These are phyloP conservation scores for Colletotrichum echinochloae DNA, from an alignment of 2,329 filamentous ascomycete genomes.

Conservation along the genomic window DNA sequence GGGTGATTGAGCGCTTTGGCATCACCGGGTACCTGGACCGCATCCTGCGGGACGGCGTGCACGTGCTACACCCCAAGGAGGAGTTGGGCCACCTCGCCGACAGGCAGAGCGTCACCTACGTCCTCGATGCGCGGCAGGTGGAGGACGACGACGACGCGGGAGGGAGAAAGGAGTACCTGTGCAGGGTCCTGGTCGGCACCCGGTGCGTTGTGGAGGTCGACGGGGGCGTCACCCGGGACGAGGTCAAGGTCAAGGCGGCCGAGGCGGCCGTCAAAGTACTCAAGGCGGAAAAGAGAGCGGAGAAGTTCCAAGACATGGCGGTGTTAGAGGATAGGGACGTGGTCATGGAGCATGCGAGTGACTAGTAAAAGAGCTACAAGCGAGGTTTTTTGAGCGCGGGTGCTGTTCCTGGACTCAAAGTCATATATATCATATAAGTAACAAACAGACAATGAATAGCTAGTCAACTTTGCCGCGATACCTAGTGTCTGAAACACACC, in stretches of 20 bases:
- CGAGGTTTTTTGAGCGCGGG: background rate
- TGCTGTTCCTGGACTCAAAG: background rate
- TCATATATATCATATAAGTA: background rate
- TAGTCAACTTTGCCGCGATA: background rate
- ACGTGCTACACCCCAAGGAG: slow-evolving; percentile 75
- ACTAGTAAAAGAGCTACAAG: background rate
- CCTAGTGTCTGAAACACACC: background rate
- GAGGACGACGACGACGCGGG: slow-evolving; percentile 27
- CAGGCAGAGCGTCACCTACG: slow-evolving; percentile 66
- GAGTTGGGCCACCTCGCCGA: slow-evolving; percentile 71
- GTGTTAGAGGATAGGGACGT: background rate
- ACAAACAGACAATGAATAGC: background rate
- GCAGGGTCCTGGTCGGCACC: slow-evolving; percentile 63
- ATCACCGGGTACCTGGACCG: slow-evolving; percentile 72
- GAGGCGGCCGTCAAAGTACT: slow-evolving; percentile 59
- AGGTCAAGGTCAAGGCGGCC: slow-evolving; percentile 68
- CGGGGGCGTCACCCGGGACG: slow-evolving; percentile 61
- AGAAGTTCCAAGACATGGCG: background rate
- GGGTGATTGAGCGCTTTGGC: slow-evolving; percentile 72
- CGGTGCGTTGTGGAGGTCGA: slow-evolving; percentile 58
- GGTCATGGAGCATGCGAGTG: background rate
- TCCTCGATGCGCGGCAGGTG: slow-evolving; percentile 46
- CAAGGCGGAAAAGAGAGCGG: slow-evolving; percentile 39
- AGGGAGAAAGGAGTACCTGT: slow-evolving; percentile 52
- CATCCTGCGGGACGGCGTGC: slow-evolving; percentile 69